A percentile compares a stretch with the other conserved stretches of the same genome.
Evolutionary conservation across 2,329 filamentous ascomycete species (phyloP).

Genomic region (Chrysoporthe deuterocubensis): DNA sequence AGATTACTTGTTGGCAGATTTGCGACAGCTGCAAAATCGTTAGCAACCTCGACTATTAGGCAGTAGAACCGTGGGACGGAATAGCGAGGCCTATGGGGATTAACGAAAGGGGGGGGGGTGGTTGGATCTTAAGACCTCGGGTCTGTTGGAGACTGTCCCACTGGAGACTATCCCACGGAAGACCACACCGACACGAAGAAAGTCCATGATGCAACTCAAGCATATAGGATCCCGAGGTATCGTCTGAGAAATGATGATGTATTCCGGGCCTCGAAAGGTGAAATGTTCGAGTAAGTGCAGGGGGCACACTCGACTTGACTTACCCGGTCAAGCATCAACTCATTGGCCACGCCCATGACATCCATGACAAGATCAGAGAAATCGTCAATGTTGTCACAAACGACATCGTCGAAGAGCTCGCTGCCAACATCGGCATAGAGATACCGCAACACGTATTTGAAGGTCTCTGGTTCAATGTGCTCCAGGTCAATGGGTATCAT

Average conservation of each 20-base stretch:
- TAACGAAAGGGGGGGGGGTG: not conserved
- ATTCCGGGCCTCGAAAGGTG: not conserved
- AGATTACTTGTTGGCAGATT: slow-evolving; percentile 84
- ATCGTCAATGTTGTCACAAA: slow-evolving; percentile 73
- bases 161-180: not conserved
- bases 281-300: not conserved
- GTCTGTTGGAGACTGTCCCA: not conserved
- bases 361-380: slow-evolving; percentile 90
- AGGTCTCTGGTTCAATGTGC: slow-evolving; percentile 75
- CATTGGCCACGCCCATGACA: slow-evolving; percentile 87
- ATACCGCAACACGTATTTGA: slow-evolving; percentile 77
- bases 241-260: not conserved
- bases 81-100: not conserved
- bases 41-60: not conserved
- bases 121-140: not conserved
- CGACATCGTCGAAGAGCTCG: slow-evolving; percentile 80
- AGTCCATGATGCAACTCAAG: not conserved
- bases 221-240: not conserved
- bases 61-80: not conserved
- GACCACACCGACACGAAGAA: not conserved
- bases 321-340: slow-evolving; percentile 85
- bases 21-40: slow-evolving; percentile 63
- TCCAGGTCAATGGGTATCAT: slow-evolving; percentile 77
- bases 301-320: not conserved
- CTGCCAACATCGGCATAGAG: slow-evolving; percentile 83